Evolutionary conservation across 2,329 filamentous ascomycete species (phyloP), one percentile per base, ranked within the genome.

Genomic region (Ophiobolus disseminans): DNA sequence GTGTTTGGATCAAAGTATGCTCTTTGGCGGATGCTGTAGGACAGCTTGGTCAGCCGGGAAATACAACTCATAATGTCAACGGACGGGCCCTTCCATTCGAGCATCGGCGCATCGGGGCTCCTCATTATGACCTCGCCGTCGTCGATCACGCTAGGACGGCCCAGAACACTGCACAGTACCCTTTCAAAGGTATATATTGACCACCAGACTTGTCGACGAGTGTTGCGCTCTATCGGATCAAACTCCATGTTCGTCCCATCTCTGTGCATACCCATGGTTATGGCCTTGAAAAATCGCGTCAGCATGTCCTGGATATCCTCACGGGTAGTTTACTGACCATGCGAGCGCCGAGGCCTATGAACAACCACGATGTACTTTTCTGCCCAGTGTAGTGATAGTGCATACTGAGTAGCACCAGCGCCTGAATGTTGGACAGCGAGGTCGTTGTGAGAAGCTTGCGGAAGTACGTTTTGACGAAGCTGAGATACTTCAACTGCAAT

Each of bases 251-350:
- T 72, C 0, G 70, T 65, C 21, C 65, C 70, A 52, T 76, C 74
- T 23, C 75, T 69, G 50, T 78, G 76, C 72, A 78, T 75, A 3
- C 75, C 75, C 42, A 77, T 65, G 11, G 73, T 74, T 44, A 76
- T 74, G 2, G 75, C 73, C 63, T 67, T 21, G 3, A 28, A 9
- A 3, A n/a, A 21, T 36, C n/a, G n/a, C 40, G 30, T 42, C 19
- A 38, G 31, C 25, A 32, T 13, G 25, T n/a, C 25, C 10, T 28
- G 25, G n/a, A 10, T 9, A 28, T 32, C n/a, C 30, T 32, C 21
- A 30, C n/a, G 8, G 6, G 9, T 8, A 9, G 7, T 17, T 2
- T 20, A 59, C 56, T 20, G 35, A 63, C 64, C 67, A 78, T 73
- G 11, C 75, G 69, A 10, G 73, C 74, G 7, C 72, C 75, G 25